Base-by-base conservation (phyloP, 345 rosid genomes). In the Rhizophora apiculata region DNA sequence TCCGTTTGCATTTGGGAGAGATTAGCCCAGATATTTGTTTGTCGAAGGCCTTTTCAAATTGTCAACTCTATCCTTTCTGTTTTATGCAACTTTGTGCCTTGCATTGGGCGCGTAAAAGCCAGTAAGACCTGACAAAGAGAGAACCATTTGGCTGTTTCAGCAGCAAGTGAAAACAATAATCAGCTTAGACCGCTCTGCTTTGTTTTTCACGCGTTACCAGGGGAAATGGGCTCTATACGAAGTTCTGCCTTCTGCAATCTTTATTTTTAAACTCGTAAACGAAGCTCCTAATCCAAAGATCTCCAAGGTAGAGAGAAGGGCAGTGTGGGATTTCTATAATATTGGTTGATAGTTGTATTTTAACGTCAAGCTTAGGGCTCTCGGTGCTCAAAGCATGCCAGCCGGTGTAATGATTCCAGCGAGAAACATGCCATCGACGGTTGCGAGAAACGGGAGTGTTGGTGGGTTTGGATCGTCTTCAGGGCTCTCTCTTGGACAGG, bases 351-450 rank as follows among this genome's bases (percentile, higher is more conserved):
- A 1, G 26, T 24, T 56, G 24, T 22, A 1, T 49, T 7, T 64
- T 8, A 16, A 49, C 31, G 20, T 7, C 15, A 8, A 21, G 6
- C 49, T 39, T 71, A 73, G 82, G 81, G 73, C 65, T 82, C 18
- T 55, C 60, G 77, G 65, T 75, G 22, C 53, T 61, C 74, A 76
- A 61, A 76, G 69, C 68, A 84, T 89, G 89, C 83, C 82, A 43
- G 86, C 87, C 70, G 91, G 89, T 61, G 74, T 77, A 30, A 79
- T 84, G 88, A 82, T 85, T 82, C 92, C 88, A 72, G 82, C 84
- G 1, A 85, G 87, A 82, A 79, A 84, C 76, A 79, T 79, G 86
- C 79, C 92, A 8, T 74, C 88, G 2, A 31, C 84, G 84, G 78
- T 80, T 21, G 80, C 18, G 49, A 43, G 49, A 43, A 43, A 43